These are phyloP conservation scores for Metschnikowia cubensis DNA, from an alignment of 805 yeast genomes.

Conservation along the genomic window DNA sequence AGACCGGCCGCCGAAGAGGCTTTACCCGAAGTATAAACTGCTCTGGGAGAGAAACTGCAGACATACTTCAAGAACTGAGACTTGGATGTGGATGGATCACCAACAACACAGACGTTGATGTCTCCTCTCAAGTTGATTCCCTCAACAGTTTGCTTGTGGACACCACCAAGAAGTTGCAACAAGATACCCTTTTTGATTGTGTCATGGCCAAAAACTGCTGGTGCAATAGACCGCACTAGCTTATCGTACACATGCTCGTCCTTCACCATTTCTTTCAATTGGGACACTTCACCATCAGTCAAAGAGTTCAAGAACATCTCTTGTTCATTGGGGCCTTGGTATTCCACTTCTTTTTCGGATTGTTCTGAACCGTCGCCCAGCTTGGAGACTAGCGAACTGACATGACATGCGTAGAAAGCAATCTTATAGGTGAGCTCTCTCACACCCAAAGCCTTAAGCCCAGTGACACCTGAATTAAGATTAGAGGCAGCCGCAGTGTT, in stretches of 20 bases:
- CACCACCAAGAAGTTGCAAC: constrained; percentile 89
- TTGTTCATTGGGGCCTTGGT: constrained; percentile 63
- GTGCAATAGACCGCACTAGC: constrained; percentile 85
- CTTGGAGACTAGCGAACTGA: constrained; percentile 53
- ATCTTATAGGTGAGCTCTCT: constrained; percentile 89
- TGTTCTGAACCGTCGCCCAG: constrained; percentile 17
- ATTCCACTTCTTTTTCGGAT: constrained; percentile 24
- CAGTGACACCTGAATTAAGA: constrained; percentile 79
- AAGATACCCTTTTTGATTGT: constrained; percentile 87
- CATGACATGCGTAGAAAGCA: constrained; percentile 91
- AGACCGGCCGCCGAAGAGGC: constrained; percentile 98
- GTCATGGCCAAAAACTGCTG: constrained; percentile 96
- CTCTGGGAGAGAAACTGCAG: constrained; percentile 84
- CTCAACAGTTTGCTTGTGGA: constrained; percentile 88
- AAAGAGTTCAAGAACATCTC: constrained; percentile 74
- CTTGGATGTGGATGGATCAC: constrained; percentile 97
- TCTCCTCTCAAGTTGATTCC: constrained; percentile 96
- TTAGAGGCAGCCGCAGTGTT: constrained; percentile 62
- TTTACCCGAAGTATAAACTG: constrained; percentile 96
- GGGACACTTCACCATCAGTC: constrained; percentile 77
- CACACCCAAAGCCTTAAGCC: constrained; percentile 85
- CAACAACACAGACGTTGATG: constrained; percentile 92
- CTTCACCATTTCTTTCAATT: constrained; percentile 84
- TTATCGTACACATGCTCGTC: constrained; percentile 82
- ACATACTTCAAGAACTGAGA: constrained; percentile 95